Base-by-base conservation (phyloP, 2,329 filamentous ascomycete species). In the Fusarium nelsonii region DNA sequence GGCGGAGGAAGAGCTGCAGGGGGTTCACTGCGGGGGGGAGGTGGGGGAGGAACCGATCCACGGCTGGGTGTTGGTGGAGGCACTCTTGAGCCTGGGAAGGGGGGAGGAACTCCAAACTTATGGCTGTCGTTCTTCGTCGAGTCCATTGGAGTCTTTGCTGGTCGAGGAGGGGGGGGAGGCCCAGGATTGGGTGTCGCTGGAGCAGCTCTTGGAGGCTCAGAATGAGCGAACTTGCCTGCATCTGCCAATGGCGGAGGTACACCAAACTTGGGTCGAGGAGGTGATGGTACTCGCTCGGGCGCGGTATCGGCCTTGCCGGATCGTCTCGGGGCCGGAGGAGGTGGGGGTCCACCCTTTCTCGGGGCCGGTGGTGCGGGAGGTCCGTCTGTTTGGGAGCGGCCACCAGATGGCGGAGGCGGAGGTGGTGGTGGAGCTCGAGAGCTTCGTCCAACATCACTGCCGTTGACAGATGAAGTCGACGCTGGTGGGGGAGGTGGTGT, bases 221-320 rank as follows among this genome's bases (percentile, higher is more conserved):
- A 86, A 80, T 90, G 85, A 5, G 91, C 93, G 76, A 89, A 96
- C 79, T 93, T 97, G 37, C 96, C 96, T 60, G 96, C 96, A 78
- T 97, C 94, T 57, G 93, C 89, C 63, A 98, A 81, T 4, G 95
- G 92, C 34, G 96, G 96, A 45, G 96, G 96, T 10, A 93, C 95
- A 69, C 90, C 87, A 82, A 97, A 98, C 73, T 85, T 87, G 10
- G 88, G 88, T 52, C 90, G 87, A 23, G 89, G 87, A 16, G 90
- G 88, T 14, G 93, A 92, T 15, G 91, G 87, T 63, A 93, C 91
- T 75, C 90, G 85, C 32, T 91, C 87, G n/a, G 92, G 88, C 57
- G 80, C 48, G 28, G 43, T 10, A 23, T 89, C 87, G 20, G 78
- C 63, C 75, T 87, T 83, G 77, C 84, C 78, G 78, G 86, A 82